These are phyloP conservation scores for Trichophyton schoenleinii DNA, from an alignment of 2,329 filamentous ascomycete species.

Conservation along the genomic window DNA sequence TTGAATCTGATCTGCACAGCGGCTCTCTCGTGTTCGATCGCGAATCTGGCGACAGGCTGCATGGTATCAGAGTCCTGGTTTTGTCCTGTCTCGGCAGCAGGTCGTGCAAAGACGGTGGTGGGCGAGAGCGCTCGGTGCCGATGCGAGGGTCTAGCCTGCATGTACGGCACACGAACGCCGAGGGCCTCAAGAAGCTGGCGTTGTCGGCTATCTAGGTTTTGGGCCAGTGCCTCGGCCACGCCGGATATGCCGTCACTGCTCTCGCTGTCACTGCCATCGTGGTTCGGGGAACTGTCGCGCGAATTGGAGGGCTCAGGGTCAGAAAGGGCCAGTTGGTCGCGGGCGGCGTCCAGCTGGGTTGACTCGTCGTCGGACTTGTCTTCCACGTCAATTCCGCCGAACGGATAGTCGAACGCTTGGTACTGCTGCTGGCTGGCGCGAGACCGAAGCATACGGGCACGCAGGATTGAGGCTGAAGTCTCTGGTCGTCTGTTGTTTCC, in stretches of 20 bases:
- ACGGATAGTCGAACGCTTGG: not conserved
- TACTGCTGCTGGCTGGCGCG: not conserved
- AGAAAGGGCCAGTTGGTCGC: not conserved
- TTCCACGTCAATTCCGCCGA: constrained; percentile 14
- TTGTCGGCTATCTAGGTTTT: constrained; percentile 15
- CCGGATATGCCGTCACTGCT: not conserved
- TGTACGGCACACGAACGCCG: constrained; percentile 13
- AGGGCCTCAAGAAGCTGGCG: constrained; percentile 22
- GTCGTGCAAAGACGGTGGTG: not conserved
- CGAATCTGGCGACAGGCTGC: constrained; percentile 66
- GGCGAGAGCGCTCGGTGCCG: not conserved
- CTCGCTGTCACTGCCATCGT: not conserved
- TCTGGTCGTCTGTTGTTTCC: not conserved
- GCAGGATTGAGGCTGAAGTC: constrained; percentile 3
- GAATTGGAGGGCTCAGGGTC: not conserved
- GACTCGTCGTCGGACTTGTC: constrained; percentile 28
- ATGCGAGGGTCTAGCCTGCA: not conserved
- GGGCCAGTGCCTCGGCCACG: not conserved
- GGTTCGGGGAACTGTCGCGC: not conserved
- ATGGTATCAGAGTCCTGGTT: constrained; percentile 48
- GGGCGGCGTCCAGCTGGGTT: constrained; percentile 3
- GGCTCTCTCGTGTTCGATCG: constrained; percentile 68
- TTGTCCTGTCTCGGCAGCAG: constrained; percentile 15
- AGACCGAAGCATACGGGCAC: not conserved
- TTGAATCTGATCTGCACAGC: constrained; percentile 73